These are phyloP conservation scores for Pisolithus orientalis DNA, from an alignment of 768 basidiomycete species.

Conservation along the genomic window DNA sequence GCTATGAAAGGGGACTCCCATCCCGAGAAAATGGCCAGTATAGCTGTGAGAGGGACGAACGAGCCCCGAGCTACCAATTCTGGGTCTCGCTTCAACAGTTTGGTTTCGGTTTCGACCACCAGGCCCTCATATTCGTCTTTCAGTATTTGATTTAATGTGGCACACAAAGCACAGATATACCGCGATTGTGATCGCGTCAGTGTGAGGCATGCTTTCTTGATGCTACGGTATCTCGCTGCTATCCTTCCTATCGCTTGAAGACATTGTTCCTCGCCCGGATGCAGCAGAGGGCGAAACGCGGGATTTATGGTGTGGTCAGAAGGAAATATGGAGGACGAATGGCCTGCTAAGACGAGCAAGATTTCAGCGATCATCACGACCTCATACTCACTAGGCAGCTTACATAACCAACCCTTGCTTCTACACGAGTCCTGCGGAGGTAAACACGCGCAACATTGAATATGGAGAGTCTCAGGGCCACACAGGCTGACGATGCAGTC, in stretches of 20 bases:
- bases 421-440: too few relatives aligned
- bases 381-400: background rate
- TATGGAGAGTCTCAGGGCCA: too few relatives aligned
- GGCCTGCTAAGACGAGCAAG: conserved; percentile 80
- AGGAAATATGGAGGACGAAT: conserved; percentile 79
- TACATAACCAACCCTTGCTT: background rate
- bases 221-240: conserved; percentile 67
- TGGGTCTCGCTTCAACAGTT: conserved; percentile 68
- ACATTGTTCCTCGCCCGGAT: conserved; percentile 84
- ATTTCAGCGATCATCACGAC: conserved; percentile 79
- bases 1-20: conserved; percentile 87
- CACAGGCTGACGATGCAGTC: conserved; percentile 57
- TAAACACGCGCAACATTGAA: too few relatives aligned
- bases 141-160: conserved; percentile 66
- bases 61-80: conserved; percentile 72
- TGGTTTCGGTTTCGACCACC: conserved; percentile 76
- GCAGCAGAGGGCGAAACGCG: conserved; percentile 64
- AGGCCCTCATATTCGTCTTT: conserved; percentile 75
- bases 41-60: conserved; percentile 79
- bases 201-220: conserved; percentile 49
- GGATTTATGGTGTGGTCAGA: conserved; percentile 52
- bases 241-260: conserved; percentile 74
- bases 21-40: conserved; percentile 77
- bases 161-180: conserved; percentile 74
- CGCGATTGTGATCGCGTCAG: conserved; percentile 59